A percentile compares a stretch with the other conserved stretches of the same genome.
Evolutionary conservation across 768 basidiomycete genomes (phyloP).

Genomic region (Psilocybe azurescens): DNA sequence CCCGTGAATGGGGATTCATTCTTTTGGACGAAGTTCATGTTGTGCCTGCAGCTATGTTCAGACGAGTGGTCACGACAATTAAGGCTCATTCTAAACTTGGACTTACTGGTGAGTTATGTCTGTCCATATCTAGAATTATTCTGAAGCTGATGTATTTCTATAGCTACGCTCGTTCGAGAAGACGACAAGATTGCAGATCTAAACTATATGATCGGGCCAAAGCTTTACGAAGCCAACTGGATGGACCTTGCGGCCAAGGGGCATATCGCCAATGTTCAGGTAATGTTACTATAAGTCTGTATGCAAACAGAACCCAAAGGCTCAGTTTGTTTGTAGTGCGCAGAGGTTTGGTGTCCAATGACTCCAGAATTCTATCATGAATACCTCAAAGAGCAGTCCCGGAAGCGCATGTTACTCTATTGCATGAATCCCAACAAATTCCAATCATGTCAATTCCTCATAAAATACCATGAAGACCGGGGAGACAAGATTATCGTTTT

Average conservation of each 20-base stretch:
- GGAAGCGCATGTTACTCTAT: conserved; percentile 95
- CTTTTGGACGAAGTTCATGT: conserved; percentile 98
- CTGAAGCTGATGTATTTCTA: background rate
- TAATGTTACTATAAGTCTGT: conserved; percentile 32
- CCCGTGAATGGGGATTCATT: conserved; percentile 99
- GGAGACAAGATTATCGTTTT: conserved; percentile 99
- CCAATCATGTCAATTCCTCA: conserved; percentile 98
- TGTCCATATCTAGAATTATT: conserved; percentile 7
- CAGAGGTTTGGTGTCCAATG: conserved; percentile 99
- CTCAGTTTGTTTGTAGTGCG: conserved; percentile 65
- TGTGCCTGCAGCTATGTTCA: conserved; percentile 98
- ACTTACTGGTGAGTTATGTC: conserved; percentile 73
- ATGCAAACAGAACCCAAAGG: background rate
- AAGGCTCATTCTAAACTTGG: conserved; percentile 99
- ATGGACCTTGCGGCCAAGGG: conserved; percentile 99
- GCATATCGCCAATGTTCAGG: conserved; percentile 99
- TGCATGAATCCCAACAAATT: conserved; percentile 99
- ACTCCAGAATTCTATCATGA: conserved; percentile 99
- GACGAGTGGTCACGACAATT: conserved; percentile 96
- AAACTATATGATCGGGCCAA: conserved; percentile 99
- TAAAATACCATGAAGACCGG: conserved; percentile 96
- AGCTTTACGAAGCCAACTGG: conserved; percentile 99
- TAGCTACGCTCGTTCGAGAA: conserved; percentile 97
- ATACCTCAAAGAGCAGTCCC: conserved; percentile 90
- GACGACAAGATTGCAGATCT: conserved; percentile 99